Evolutionary conservation across 2,329 filamentous ascomycete genomes (phyloP).

Genomic region (Bipolaris bicolor): DNA sequence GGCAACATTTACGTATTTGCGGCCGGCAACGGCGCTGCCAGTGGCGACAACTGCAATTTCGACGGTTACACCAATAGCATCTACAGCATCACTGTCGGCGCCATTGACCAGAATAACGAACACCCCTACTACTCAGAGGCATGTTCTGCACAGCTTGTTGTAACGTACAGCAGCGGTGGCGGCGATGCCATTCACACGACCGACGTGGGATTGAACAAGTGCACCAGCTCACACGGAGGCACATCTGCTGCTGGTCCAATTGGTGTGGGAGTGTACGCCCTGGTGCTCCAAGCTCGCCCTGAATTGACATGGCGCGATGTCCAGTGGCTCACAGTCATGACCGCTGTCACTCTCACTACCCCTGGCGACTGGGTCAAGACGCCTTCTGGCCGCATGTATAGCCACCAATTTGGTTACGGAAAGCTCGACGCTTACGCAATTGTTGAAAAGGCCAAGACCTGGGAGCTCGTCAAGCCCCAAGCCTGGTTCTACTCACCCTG

Average conservation of each 20-base stretch:
- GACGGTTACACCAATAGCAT: conserved; percentile 99
- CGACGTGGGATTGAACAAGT: conserved; percentile 83
- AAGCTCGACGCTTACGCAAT: conserved; percentile 89
- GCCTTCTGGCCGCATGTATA: conserved; percentile 81
- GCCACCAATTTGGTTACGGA: conserved; percentile 93
- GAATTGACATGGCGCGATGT: conserved; percentile 93
- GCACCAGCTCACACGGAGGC: conserved; percentile 83
- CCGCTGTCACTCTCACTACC: conserved; percentile 78
- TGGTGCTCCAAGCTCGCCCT: conserved; percentile 82
- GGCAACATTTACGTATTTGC: conserved; percentile 97
- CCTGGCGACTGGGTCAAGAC: conserved; percentile 84
- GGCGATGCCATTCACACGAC: conserved; percentile 94
- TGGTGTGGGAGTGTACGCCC: conserved; percentile 87
- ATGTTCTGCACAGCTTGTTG: conserved; percentile 92
- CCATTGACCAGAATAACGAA: conserved; percentile 82
- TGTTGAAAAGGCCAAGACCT: conserved; percentile 83
- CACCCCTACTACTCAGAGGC: conserved; percentile 97
- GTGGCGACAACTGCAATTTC: conserved; percentile 97
- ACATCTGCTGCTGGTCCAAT: conserved; percentile 95
- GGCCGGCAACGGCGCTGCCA: conserved; percentile 86
- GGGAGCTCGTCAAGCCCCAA: conserved; percentile 90
- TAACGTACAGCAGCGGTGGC: conserved; percentile 93
- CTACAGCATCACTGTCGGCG: conserved; percentile 96
- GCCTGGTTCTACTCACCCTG: conserved; percentile 94
- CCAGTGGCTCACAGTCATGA: conserved; percentile 87